These are phyloP conservation scores for Aspergillus versicolor DNA, from an alignment of 2,329 filamentous ascomycete genomes.

Conservation along the genomic window DNA sequence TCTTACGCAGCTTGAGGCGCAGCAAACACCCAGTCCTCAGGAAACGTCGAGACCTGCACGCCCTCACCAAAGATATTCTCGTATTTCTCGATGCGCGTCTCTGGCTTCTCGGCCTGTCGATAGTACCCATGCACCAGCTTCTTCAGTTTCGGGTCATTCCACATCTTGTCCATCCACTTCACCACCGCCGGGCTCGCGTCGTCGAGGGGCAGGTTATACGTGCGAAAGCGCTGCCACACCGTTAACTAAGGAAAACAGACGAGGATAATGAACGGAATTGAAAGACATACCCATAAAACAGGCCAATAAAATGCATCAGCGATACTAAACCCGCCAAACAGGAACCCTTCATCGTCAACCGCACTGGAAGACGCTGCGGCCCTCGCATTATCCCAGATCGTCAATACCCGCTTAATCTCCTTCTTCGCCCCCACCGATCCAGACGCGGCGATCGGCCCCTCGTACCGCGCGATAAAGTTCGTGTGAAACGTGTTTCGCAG, in stretches of 20 bases:
- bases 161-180: slow-evolving; percentile 36
- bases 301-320: slow-evolving; percentile 42
- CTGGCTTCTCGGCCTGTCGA: slow-evolving; percentile 28
- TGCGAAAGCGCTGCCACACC: slow-evolving; percentile 30
- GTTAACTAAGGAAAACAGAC: neutral
- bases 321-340: slow-evolving; percentile 39
- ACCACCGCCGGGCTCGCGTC: slow-evolving; percentile 27
- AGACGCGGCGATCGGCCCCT: slow-evolving; percentile 29
- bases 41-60: slow-evolving; percentile 16
- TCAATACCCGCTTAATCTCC: slow-evolving; percentile 27
- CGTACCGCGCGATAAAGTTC: slow-evolving; percentile 33
- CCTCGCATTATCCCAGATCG: slow-evolving; percentile 24
- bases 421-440: slow-evolving; percentile 18
- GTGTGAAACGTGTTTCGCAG: slow-evolving; percentile 26
- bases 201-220: slow-evolving; percentile 30
- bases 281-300: slow-evolving; percentile 33
- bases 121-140: slow-evolving; percentile 26
- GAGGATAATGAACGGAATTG: neutral
- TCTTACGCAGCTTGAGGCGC: neutral
- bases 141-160: slow-evolving; percentile 29
- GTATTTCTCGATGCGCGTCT: slow-evolving; percentile 29
- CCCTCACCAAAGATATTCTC: slow-evolving; percentile 32
- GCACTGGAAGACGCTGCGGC: no score
- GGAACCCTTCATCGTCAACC: slow-evolving; percentile 29
- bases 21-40: slow-evolving; percentile 27